Percentiles rank a stretch among this genome's conserved stretches.
Evolutionary conservation across 768 basidiomycete species (phyloP).

Genomic region (Phanerochaete carnosa): DNA sequence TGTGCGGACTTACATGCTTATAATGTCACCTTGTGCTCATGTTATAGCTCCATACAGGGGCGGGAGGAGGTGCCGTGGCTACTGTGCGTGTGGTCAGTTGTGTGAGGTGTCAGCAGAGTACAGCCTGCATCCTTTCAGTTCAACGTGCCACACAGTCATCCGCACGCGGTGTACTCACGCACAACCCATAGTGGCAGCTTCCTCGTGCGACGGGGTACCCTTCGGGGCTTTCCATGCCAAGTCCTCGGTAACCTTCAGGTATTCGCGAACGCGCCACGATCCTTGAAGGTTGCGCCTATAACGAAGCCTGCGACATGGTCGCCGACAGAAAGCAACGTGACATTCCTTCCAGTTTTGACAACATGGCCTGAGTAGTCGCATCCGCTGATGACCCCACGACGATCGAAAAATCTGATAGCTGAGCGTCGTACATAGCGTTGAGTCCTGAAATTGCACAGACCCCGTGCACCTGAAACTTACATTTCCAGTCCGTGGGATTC

Average conservation of each 20-base stretch:
- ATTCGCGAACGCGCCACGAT: constrained; percentile 28
- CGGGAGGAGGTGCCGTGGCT: too few species aligned
- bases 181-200: constrained; percentile 15
- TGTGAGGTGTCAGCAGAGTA: too few species aligned
- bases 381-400: constrained; percentile 19
- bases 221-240: constrained; percentile 21
- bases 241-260: constrained; percentile 20
- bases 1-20: too few species aligned
- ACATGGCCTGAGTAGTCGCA: constrained; percentile 26
- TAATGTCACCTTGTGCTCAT: too few species aligned
- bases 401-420: constrained; percentile 10
- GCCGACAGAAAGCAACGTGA: constrained; percentile 17
- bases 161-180: constrained; percentile 16
- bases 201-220: constrained; percentile 16
- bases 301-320: constrained; percentile 25
- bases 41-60: too few species aligned
- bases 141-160: too few species aligned
- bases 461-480: constrained; percentile 7
- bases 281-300: constrained; percentile 19
- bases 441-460: constrained; percentile 4
- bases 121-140: too few species aligned
- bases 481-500: constrained; percentile 25
- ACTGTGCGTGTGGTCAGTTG: too few species aligned
- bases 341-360: constrained; percentile 18
- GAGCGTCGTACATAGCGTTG: constrained; percentile 7